Evolutionary conservation across 164 flowering plant genomes (phyloP), one percentile per base, ranked within the genome.

Genomic region (Aristolochia californica): DNA sequence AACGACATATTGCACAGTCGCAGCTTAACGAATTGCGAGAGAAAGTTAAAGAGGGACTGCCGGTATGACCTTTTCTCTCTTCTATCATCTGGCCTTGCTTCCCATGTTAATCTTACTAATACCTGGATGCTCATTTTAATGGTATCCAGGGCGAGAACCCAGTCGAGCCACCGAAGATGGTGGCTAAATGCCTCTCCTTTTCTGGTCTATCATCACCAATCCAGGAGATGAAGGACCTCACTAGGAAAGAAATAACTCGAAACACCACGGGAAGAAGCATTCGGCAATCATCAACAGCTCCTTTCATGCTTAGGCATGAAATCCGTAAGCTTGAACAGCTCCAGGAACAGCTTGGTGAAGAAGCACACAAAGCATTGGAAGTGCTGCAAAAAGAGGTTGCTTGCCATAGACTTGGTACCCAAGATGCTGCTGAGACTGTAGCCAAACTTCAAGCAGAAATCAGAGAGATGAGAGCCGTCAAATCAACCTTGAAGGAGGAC

Each of bases 351-450:
- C 95, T 94, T 45, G 96, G 99, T 23, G 95, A 83, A 48, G 99
- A 94, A 80, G 99, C 99, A 30, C 85, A 81, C 59, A 74, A 88
- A 71, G 99, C 99, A 53, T 68, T 94, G 44, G 97, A 90, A 72
- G 88, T 94, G 49, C 79, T 94, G 25, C 97, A 90, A 59, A 94
- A 94, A 73, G 97, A 94, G 74, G 97, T 90, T 61, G 84, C 89
- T 56, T 90, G 95, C 67, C 99, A 94, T 68, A 84, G 95, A 67
- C 78, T 74, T 56, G 99, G 97, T 43, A 90, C 87, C 68, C 97
- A 94, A 76, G 95, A 86, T 81, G 99, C 94, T 18, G 96, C 96
- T 17, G 97, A 85, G 77, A 94, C 97, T 34, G 81, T 90, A 58
- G 97, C 97, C 30, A 90, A 81, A 72, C 78, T 94, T 57, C 99